Base-by-base conservation (phyloP, 2,329 filamentous ascomycete genomes). In the Fusarium verticillioides region DNA sequence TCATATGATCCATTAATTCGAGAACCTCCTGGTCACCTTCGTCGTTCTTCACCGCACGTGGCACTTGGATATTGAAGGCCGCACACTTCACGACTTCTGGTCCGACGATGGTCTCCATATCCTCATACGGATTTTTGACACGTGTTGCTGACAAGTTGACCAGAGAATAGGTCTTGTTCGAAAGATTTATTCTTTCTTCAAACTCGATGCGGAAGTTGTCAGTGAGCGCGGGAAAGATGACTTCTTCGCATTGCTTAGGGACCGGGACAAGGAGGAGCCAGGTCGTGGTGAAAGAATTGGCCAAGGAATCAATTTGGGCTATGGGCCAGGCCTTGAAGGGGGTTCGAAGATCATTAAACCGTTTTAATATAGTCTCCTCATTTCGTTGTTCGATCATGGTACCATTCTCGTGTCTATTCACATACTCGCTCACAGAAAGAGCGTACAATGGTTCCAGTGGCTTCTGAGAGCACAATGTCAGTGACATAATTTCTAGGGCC, bases 1-100 rank as follows among this genome's bases (percentile, higher is more conserved):
- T 84, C 89, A 93, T 82, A 86, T 90, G 85, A 82, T 88, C 62
- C 90, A 92, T 82, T 85, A 93, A 80, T 85, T 93, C 56, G 78
- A 81, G 26, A 15, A 81, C 75, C 4, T 78, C 18, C 5, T 78
- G 68, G 0, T 60, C 56, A 0, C 79, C 80, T 1, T 78, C 69
- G 0, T 75, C 63, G 2, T 70, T 74, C 28, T 78, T 69, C 74
- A 77, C 80, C 1, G 80, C 78, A 4, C 81, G 75, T 6, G 78
- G 78, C 0, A 82, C 79, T 4, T 82, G 80, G 3, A 82, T 77
- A 32, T 81, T 79, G 66, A 82, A 81, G 0, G 80, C 80, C 1
- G 81, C 81, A 42, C 73, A 79, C 11, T 52, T 77, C 6, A 70
- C 58, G 7, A 75, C 67, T 12, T 62, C 46, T 9, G 60, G 16